Evolutionary conservation across 495 filamentous ascomycete genomes (phyloP), one percentile per base, ranked within the genome.

Genomic region (Aspergillus bridgeri): DNA sequence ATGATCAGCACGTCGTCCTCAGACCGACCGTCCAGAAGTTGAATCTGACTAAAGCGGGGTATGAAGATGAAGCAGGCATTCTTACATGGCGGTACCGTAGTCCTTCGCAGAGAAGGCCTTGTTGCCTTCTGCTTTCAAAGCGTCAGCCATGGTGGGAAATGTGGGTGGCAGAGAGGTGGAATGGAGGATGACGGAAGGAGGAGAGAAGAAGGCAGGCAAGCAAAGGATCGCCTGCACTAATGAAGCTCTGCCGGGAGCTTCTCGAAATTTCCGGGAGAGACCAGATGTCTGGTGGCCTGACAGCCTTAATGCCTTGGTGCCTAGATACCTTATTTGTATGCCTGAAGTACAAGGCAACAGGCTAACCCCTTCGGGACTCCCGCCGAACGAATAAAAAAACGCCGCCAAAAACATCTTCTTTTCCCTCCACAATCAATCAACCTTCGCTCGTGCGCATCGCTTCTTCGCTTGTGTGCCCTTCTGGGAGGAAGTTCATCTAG

Each of bases 81-180:
- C 89, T 72, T 86, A 98, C 94, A 97, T 85, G 61, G 94, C 93
- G 72, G 92, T 92, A 64, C 92, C 81, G 67, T 96, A 98, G 67
- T 97, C 89, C 81, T 98, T 98, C 49, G 87, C 91, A 60, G 90
- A 85, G 70, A 98, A 98, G 75, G 94, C 92, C 76, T 96, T 95
- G 79, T 98, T 98, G 80, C 94, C 94, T 70, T 92, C 87, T 61
- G 92, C 90, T 81, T 98, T 98, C 63, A 98, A 83, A 68, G 79
- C 73, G 69, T 83, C 78, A 59, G 80, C 78, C 80, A 83, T 83
- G 42, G 5, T 75, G 61, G 18, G n/a, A 43, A 18, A 58, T 21
- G 44, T 54, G 11, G 25, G 27, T 18, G 29, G 11, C 1, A 23
- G 21, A 23, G 25, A 18, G 19, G 23, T 24, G 53, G 11, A 11